Conservation (phyloP, 306 rosid species). For the Macrotyloma uniflorum region DNA sequence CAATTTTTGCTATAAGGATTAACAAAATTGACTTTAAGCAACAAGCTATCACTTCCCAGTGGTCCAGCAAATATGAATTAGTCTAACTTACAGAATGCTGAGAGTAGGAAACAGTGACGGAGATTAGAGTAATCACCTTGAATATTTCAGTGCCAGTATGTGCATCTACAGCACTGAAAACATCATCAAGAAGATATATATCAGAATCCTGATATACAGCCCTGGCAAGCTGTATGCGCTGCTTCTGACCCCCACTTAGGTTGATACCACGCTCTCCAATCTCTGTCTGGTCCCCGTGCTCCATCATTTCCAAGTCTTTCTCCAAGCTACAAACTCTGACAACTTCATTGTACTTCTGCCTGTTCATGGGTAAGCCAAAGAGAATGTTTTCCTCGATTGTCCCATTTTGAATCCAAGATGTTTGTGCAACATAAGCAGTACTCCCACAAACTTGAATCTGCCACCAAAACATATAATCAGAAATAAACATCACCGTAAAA, state of each 20-base stretch:
- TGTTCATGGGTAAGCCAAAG: slow-evolving; percentile 79
- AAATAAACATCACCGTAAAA: neutral
- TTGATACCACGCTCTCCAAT: slow-evolving; percentile 99
- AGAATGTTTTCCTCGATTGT: slow-evolving; percentile 89
- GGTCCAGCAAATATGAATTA: neutral
- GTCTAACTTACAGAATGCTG: neutral
- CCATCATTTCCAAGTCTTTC: slow-evolving; percentile 96
- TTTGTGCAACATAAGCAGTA: slow-evolving; percentile 92
- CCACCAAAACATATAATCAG: slow-evolving; percentile 10
- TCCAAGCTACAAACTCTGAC: slow-evolving; percentile 86
- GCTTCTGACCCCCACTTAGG: slow-evolving; percentile 97
- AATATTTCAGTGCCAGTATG: slow-evolving; percentile 96
- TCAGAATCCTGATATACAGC: slow-evolving; percentile 91
- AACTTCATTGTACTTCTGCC: slow-evolving; percentile 66
- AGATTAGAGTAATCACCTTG: slow-evolving; percentile 54
- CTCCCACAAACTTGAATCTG: slow-evolving; percentile 90
- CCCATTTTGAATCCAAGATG: slow-evolving; percentile 98
- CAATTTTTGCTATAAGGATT: neutral
- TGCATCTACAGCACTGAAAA: slow-evolving; percentile 98
- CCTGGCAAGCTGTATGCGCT: slow-evolving; percentile 92
- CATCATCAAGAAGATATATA: slow-evolving; percentile 90
- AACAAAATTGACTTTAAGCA: slow-evolving; percentile 18
- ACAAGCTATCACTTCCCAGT: neutral
- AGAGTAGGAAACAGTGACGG: neutral
- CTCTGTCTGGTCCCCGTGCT: slow-evolving; percentile 90